These are phyloP conservation scores for Phytophthora parvispora DNA, from an alignment of 352 stramenopile genomes.

Conservation along the genomic window DNA sequence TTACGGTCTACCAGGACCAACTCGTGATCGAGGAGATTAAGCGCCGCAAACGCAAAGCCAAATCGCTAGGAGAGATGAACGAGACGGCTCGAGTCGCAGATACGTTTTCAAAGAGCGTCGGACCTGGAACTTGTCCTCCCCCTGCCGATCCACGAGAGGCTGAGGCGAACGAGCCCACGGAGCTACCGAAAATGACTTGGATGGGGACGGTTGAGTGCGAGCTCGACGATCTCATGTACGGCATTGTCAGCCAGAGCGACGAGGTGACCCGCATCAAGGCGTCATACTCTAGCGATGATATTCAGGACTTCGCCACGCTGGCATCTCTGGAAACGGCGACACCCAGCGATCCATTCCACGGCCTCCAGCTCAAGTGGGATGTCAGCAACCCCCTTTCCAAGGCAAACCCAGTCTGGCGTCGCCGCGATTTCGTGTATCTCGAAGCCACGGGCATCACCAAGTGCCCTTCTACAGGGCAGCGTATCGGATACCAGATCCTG, in stretches of 20 bases:
- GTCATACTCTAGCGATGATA: slow-evolving; percentile 34
- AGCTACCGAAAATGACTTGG: slow-evolving; percentile 35
- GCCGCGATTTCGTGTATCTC: slow-evolving; percentile 60
- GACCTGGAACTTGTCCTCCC: slow-evolving; percentile 1
- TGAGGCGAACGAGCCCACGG: slow-evolving; percentile 8
- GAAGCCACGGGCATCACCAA: slow-evolving; percentile 47
- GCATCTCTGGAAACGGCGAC: slow-evolving; percentile 25
- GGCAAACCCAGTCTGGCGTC: slow-evolving; percentile 34
- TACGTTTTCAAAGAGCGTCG: slow-evolving; percentile 19
- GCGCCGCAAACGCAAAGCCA: slow-evolving; percentile 29
- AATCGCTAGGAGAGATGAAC: slow-evolving; percentile 30
- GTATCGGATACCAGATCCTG: slow-evolving; percentile 56
- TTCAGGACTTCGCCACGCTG: slow-evolving; percentile 38
- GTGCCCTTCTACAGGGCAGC: slow-evolving; percentile 24
- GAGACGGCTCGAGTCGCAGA: slow-evolving; percentile 27
- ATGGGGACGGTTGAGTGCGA: slow-evolving; percentile 38
- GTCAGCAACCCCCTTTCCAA: slow-evolving; percentile 29
- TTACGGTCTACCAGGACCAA: slow-evolving; percentile 39
- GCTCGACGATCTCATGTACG: slow-evolving; percentile 50
- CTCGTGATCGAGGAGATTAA: slow-evolving; percentile 35
- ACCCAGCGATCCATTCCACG: slow-evolving; percentile 32
- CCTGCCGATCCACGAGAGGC: slow-evolving; percentile 1
- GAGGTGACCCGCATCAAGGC: slow-evolving; percentile 37
- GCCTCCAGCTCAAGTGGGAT: slow-evolving; percentile 41
- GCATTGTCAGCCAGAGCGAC: slow-evolving; percentile 39